These are phyloP conservation scores for Sugiyamaella sp. DNA, from an alignment of 1,139 yeast species.

Conservation along the genomic window DNA sequence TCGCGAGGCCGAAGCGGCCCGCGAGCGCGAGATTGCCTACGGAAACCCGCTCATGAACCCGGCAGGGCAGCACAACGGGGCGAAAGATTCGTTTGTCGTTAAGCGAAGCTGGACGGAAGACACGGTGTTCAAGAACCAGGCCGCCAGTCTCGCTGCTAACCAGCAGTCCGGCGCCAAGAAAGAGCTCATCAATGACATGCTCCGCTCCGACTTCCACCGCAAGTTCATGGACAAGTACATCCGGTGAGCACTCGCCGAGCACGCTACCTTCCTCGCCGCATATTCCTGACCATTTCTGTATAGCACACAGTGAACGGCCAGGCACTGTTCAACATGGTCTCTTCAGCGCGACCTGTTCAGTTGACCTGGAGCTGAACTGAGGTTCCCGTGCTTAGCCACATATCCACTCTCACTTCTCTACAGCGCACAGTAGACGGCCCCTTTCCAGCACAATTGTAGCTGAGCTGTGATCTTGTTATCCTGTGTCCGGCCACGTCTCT, in stretches of 20 bases:
- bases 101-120: constrained; percentile 52
- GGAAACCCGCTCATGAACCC: constrained; percentile 52
- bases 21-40: constrained; percentile 41
- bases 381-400: too few species aligned
- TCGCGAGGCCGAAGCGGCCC: constrained; percentile 40
- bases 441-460: too few species aligned
- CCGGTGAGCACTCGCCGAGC: constrained; percentile 30
- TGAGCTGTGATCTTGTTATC: too few species aligned
- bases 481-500: too few species aligned
- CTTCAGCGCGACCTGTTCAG: too few species aligned
- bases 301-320: not conserved
- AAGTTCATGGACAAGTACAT: constrained; percentile 70
- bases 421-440: too few species aligned
- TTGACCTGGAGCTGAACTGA: too few species aligned
- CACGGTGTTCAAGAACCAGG: constrained; percentile 51
- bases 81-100: constrained; percentile 30
- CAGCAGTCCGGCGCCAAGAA: not conserved
- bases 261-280: not conserved
- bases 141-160: constrained; percentile 29
- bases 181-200: constrained; percentile 49
- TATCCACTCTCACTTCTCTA: too few species aligned
- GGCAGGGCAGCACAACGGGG: not conserved
- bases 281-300: not conserved
- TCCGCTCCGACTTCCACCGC: constrained; percentile 70
- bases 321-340: too few species aligned